Evolutionary conservation across 805 yeast species (phyloP).

Genomic region (Barnettozyma sp.): DNA sequence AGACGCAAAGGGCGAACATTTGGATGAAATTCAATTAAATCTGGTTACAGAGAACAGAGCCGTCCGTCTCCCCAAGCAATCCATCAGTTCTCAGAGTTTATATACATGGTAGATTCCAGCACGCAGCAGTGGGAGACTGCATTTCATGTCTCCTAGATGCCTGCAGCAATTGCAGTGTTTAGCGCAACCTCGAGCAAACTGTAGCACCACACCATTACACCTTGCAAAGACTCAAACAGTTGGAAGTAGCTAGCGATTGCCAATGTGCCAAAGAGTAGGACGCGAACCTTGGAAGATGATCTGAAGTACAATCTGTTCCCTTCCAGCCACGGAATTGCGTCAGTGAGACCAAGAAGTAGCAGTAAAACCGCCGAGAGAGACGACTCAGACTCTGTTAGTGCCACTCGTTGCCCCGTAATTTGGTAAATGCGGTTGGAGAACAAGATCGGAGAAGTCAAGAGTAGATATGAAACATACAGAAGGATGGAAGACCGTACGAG

Average conservation of each 20-base stretch:
- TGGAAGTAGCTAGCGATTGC: slow-evolving; percentile 8
- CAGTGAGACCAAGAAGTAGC: slow-evolving; percentile 6
- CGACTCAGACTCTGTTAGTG: slow-evolving; percentile 10
- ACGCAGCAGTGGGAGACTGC: too few species aligned
- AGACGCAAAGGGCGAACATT: too few species aligned
- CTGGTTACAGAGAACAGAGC: background rate
- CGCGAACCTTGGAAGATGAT: slow-evolving; percentile 8
- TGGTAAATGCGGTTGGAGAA: slow-evolving; percentile 2
- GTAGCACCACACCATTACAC: slow-evolving; percentile 9
- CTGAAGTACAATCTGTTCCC: slow-evolving; percentile 6
- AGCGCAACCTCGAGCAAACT: slow-evolving; percentile 8
- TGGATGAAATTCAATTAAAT: too few species aligned
- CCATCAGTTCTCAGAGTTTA: background rate
- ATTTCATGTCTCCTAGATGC: too few species aligned
- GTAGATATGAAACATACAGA: slow-evolving; percentile 3
- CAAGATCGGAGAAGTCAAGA: slow-evolving; percentile 3
- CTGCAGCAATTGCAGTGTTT: slow-evolving; percentile 5
- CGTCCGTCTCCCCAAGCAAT: background rate
- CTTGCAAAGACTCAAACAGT: slow-evolving; percentile 7
- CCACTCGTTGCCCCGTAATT: slow-evolving; percentile 7
- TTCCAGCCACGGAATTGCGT: slow-evolving; percentile 7
- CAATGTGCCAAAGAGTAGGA: slow-evolving; percentile 4
- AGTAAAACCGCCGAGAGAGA: slow-evolving; percentile 8
- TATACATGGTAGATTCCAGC: too few species aligned
- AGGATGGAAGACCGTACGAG: slow-evolving; percentile 3